Base-by-base conservation (phyloP, 2,329 filamentous ascomycete genomes). In the Blastomyces parvus region DNA sequence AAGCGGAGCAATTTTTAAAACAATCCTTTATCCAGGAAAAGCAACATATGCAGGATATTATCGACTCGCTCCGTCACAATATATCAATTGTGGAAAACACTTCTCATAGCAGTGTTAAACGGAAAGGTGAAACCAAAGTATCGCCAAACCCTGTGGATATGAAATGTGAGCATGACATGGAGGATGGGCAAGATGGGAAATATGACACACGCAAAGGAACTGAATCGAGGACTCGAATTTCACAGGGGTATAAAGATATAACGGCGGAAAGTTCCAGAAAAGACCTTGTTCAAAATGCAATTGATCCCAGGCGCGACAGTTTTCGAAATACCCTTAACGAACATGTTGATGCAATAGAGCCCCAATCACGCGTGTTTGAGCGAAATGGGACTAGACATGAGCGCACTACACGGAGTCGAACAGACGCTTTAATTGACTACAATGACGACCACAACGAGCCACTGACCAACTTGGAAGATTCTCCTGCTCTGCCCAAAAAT, bases 41-140 rank as follows among this genome's bases (percentile, higher is more conserved):
- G 40, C 69, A 69, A 57, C 69, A 70, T n/a, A 72, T 78, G 74
- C 72, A 73, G 63, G 71, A 70, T 53, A 73, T 76, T 27, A 77
- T 78, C 30, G 72, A 76, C 33, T 67, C 71, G 7, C 63, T 78
- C n/a, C 73, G 70, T 64, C 66, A 69, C 17, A 71, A 72, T 55
- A 63, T 76, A 48, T 66, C 70, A 27, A 69, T 70, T 25, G 63
- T 71, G 2, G 76, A 73, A 61, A 68, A 67, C 14, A 67, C 69
- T 27, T 67, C 69, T 17, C 27, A 42, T 44, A 46, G 13, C 52
- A 50, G 19, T 58, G 36, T 19, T 52, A 62, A n/a, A 27, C 42
- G 25, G 50, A 58, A 46, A n/a, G 42, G 40, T 27, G 58, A 50
- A 33, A 33, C 17, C 2, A 59, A 48, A 42, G 40, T 48, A 17